These are phyloP conservation scores for Ogataea wickerhamii DNA, from an alignment of 805 yeast species.

Conservation along the genomic window DNA sequence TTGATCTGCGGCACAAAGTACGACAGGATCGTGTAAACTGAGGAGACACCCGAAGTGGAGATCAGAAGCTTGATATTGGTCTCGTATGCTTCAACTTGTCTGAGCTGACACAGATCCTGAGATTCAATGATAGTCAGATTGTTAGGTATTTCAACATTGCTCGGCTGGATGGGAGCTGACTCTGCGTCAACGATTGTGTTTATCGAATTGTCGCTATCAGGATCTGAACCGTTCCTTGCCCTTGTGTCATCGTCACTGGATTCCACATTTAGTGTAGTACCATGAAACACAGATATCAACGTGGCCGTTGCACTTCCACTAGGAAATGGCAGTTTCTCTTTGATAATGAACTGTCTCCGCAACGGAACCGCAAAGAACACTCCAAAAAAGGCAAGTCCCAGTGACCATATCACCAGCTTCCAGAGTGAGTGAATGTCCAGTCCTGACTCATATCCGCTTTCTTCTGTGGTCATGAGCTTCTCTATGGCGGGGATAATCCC, in stretches of 20 bases:
- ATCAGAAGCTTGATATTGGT: slow-evolving; percentile 59
- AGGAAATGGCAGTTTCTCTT: slow-evolving; percentile 86
- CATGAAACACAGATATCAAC: slow-evolving; percentile 80
- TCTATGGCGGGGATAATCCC: slow-evolving; percentile 97
- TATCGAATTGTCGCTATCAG: neutral
- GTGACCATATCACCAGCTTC: slow-evolving; percentile 75
- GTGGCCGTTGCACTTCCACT: slow-evolving; percentile 97
- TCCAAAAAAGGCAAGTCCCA: slow-evolving; percentile 89
- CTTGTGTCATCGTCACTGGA: slow-evolving; percentile 18
- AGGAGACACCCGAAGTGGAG: slow-evolving; percentile 62
- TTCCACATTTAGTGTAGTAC: slow-evolving; percentile 46
- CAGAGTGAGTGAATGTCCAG: slow-evolving; percentile 33
- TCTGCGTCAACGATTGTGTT: neutral
- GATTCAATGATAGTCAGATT: slow-evolving; percentile 33
- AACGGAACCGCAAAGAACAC: slow-evolving; percentile 92
- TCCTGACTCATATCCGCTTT: slow-evolving; percentile 56
- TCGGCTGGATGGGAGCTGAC: neutral
- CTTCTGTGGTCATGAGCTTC: slow-evolving; percentile 74
- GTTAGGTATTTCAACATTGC: slow-evolving; percentile 10
- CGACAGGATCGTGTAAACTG: slow-evolving; percentile 66
- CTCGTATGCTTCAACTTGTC: slow-evolving; percentile 36
- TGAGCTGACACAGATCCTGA: slow-evolving; percentile 29
- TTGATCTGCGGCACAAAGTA: slow-evolving; percentile 71
- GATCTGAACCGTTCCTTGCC: neutral
- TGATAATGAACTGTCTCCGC: slow-evolving; percentile 80